phyloP scores from a whole-genome alignment of 2,329 filamentous ascomycete species.

The Aspergillus aculeatinus region DNA sequence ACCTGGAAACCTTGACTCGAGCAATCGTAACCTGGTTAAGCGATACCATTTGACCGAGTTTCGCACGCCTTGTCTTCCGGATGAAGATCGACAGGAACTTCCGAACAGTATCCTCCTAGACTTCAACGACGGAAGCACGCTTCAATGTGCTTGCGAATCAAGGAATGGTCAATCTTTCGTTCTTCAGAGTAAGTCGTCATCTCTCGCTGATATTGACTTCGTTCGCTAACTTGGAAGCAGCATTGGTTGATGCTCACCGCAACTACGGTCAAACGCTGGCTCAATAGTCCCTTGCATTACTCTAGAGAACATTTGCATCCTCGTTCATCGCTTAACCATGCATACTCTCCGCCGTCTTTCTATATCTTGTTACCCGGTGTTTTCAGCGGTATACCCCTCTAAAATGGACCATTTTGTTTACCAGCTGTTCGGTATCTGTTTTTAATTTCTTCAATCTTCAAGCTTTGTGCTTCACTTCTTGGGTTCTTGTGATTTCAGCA shows the following conservation, averaged over 20 bases:
- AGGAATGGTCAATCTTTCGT: conserved; percentile 53
- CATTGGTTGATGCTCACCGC: conserved; percentile 44
- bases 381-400: conserved; percentile 35
- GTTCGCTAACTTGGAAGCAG: conserved; percentile 23
- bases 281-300: conserved; percentile 7
- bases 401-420: conserved; percentile 24
- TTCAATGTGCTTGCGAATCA: conserved; percentile 64
- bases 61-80: conserved; percentile 73
- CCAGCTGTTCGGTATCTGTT: conserved; percentile 17
- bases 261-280: conserved; percentile 29
- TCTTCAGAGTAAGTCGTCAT: conserved; percentile 48
- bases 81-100: conserved; percentile 88
- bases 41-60: conserved; percentile 87
- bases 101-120: conserved; percentile 76
- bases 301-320: background rate
- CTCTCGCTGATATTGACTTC: background rate
- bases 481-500: conserved; percentile 21
- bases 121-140: conserved; percentile 59
- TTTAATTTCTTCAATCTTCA: conserved; percentile 11
- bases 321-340: conserved; percentile 3
- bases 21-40: conserved; percentile 63
- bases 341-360: conserved; percentile 9
- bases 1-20: conserved; percentile 62
- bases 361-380: conserved; percentile 19
- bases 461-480: conserved; percentile 10